Conservation (phyloP, 2,329 filamentous ascomycete species). For the Hirsutella minnesotensis region DNA sequence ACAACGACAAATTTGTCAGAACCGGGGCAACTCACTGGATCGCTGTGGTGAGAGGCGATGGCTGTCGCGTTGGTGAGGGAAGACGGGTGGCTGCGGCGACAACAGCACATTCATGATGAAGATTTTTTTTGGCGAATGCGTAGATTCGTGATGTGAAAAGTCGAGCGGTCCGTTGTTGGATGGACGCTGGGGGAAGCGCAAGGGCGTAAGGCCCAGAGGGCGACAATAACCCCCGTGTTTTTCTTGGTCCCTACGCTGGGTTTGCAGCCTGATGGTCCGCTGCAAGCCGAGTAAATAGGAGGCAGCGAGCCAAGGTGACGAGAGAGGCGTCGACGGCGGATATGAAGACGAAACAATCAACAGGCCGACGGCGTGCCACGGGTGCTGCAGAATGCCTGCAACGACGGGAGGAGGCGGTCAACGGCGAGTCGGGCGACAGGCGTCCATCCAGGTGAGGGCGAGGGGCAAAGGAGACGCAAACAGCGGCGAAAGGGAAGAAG, state of each 20-base stretch:
- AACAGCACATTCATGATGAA: constrained; percentile 50
- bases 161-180: too few species aligned
- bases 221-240: too few species aligned
- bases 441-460: neutral
- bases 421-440: constrained; percentile 1
- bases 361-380: neutral
- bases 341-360: neutral
- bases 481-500: neutral
- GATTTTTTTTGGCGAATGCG: constrained; percentile 3
- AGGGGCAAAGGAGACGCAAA: neutral
- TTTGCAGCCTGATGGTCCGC: too few species aligned
- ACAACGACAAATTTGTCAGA: too few species aligned
- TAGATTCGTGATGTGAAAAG: neutral
- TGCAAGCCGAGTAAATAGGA: too few species aligned
- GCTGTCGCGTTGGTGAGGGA: constrained; percentile 47
- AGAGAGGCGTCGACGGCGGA: neutral
- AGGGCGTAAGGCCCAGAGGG: too few species aligned
- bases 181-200: too few species aligned
- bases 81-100: constrained; percentile 46
- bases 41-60: constrained; percentile 41
- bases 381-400: constrained; percentile 2
- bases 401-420: constrained; percentile 7
- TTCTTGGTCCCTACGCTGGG: too few species aligned
- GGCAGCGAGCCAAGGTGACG: neutral
- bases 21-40: constrained; percentile 34